A percentile compares a stretch with the other conserved stretches of the same genome.
Evolutionary conservation across 805 yeast genomes (phyloP).

Genomic region (Metschnikowia noctiluminum): DNA sequence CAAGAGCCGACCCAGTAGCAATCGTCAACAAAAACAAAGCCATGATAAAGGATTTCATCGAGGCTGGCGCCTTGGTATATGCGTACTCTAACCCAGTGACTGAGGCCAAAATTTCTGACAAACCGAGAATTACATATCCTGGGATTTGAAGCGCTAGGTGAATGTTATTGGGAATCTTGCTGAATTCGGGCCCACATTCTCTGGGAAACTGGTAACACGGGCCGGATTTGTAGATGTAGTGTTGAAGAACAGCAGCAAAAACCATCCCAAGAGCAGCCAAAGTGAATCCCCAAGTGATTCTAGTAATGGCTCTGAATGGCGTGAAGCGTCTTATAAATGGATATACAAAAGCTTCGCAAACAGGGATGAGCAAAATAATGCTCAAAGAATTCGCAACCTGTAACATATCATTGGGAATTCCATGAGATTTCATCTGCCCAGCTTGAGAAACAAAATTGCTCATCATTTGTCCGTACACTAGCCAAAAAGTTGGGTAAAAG

Average conservation of each 20-base stretch:
- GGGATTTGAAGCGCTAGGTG: conserved; percentile 13
- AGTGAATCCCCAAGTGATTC: conserved; percentile 15
- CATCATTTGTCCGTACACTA: conserved; percentile 18
- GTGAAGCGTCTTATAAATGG: conserved; percentile 15
- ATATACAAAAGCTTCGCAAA: conserved; percentile 11
- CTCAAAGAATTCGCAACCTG: conserved; percentile 12
- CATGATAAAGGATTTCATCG: conserved; percentile 18
- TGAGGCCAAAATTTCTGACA: conserved; percentile 14
- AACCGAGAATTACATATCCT: conserved; percentile 9
- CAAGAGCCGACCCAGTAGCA: conserved; percentile 73
- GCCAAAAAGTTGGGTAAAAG: conserved; percentile 16
- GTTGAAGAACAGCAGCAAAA: conserved; percentile 14
- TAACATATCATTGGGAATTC: conserved; percentile 17
- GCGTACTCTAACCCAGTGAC: conserved; percentile 19
- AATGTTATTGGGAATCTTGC: conserved; percentile 8
- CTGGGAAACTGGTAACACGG: conserved; percentile 13
- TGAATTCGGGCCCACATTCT: conserved; percentile 11
- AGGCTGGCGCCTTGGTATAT: conserved; percentile 16
- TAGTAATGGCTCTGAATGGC: conserved; percentile 16
- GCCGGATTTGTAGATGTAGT: conserved; percentile 14
- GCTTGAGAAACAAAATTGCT: conserved; percentile 16
- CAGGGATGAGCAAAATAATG: conserved; percentile 13
- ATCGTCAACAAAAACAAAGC: conserved; percentile 60
- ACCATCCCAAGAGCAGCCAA: conserved; percentile 13
- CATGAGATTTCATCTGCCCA: conserved; percentile 17